Percentiles rank a stretch among this genome's conserved stretches.
Conservation (phyloP, 75 land plant genomes). For the Sequoiadendron giganteum region DNA sequence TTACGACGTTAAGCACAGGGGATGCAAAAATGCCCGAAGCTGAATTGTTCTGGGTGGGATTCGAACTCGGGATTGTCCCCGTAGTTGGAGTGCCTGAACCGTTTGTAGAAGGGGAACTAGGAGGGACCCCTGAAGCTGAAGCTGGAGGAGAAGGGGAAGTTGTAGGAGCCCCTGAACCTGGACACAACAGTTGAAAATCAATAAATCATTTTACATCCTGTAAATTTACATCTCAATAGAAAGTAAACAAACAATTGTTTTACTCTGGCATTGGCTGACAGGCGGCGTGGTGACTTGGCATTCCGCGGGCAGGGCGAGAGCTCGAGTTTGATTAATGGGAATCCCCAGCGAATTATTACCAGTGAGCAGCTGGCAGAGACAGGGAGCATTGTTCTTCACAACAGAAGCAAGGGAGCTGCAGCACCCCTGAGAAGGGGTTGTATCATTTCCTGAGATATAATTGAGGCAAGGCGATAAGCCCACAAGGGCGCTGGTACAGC, state of each 20-base stretch:
- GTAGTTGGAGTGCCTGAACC: neutral
- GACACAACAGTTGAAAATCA: neutral
- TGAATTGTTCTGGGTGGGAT: too few species aligned
- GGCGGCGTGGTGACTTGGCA: neutral
- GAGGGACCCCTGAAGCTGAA: too few species aligned
- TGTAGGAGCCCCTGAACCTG: neutral
- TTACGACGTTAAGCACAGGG: too few species aligned
- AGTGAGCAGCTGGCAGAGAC: conserved; percentile 33
- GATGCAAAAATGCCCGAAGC: too few species aligned
- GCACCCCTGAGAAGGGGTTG: conserved; percentile 15
- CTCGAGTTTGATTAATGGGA: neutral
- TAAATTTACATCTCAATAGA: too few species aligned
- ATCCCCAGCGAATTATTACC: neutral
- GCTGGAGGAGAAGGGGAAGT: neutral
- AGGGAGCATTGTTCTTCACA: neutral
- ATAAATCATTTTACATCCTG: neutral
- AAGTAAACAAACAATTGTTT: neutral
- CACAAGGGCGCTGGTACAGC: conserved; percentile 6
- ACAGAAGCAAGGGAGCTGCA: conserved; percentile 24
- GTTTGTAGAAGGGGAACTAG: too few species aligned
- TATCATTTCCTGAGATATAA: conserved; percentile 9
- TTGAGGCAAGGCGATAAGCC: conserved; percentile 14
- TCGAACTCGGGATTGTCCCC: too few species aligned
- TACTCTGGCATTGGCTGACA: neutral
- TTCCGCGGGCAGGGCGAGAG: neutral